Base-by-base conservation (phyloP, 139 green algal genomes). In the Tetradesmus obliquus region DNA sequence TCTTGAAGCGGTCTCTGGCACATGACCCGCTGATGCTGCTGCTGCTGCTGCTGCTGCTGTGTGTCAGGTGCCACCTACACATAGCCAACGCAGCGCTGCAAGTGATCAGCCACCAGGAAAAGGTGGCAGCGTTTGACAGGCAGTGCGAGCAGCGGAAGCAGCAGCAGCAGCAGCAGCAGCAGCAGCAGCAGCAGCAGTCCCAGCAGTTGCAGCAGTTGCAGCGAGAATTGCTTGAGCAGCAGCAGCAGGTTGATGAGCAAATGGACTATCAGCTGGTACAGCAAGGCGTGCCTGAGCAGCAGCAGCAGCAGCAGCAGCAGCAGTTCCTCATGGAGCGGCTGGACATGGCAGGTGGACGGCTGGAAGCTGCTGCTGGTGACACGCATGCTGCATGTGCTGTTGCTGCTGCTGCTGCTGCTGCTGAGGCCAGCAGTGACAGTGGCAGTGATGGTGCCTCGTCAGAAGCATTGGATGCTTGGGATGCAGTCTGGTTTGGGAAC, bases 71-170 rank as follows among this genome's bases (percentile, higher is more conserved):
- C 3, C 84, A 89, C 60, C 12, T 89, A 1, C n/a, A 89, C 62
- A 80, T 89, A 24, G 84, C 60, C 10, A 58, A 51, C 55, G 84
- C 84, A 10, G 84, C 84, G 5, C 10, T 89, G 32, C 20, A 10
- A 2, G 62, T 89, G 84, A 79, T 89, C 24, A 82, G 58, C 24
- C 84, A 89, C 84, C 84, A 89, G 32, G 84, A 89, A 10, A 80
- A 60, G 24, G 22, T 89, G 0, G 62, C 84, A 55, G 84, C 45
- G 17, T 89, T 66, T 82, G 84, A 89, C 84, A 51, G 62, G 84
- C 55, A 89, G 62, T 89, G 57, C 13, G 84, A 79, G 24, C 3
- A 55, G 32, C 60, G 84, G 22, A 22, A 45, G 84, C 84, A 55
- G 84, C 58, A 58, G 62, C 60, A 80, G 84, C 84, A 55, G 0